Evolutionary conservation across 495 filamentous ascomycete species (phyloP).

Genomic region (Penicillium coffeae): DNA sequence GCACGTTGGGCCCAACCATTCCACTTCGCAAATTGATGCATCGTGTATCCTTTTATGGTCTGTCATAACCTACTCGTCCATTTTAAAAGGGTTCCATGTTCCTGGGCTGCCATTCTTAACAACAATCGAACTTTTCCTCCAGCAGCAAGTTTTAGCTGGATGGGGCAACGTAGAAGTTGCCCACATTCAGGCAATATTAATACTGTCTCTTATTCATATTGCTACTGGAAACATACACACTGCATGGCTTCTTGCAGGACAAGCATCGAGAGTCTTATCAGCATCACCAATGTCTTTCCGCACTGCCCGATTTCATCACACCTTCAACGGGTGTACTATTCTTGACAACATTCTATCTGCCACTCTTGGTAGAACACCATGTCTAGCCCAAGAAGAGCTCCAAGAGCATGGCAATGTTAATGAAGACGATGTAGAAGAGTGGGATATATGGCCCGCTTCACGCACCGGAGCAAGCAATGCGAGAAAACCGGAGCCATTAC

Average conservation of each 20-base stretch:
- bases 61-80: constrained; percentile 14
- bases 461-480: not conserved
- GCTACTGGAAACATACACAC: constrained; percentile 32
- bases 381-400: constrained; percentile 10
- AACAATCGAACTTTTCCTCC: constrained; percentile 10
- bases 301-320: constrained; percentile 15
- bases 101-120: not conserved
- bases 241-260: constrained; percentile 51
- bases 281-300: constrained; percentile 7
- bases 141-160: not conserved
- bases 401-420: constrained; percentile 2
- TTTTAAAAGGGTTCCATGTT: not conserved
- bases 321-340: constrained; percentile 18
- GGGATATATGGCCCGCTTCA: constrained; percentile 17
- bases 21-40: constrained; percentile 11
- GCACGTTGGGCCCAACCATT: constrained; percentile 6
- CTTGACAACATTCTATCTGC: constrained; percentile 22
- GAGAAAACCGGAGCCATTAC: constrained; percentile 7
- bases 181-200: constrained; percentile 52
- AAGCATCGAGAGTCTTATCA: constrained; percentile 46
- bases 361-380: constrained; percentile 6
- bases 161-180: constrained; percentile 41
- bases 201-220: constrained; percentile 51
- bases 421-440: constrained; percentile 22
- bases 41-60: constrained; percentile 23